Evolutionary conservation across 306 rosid species (phyloP), one percentile per base, ranked within the genome.

Genomic region (Benincasa hispida): DNA sequence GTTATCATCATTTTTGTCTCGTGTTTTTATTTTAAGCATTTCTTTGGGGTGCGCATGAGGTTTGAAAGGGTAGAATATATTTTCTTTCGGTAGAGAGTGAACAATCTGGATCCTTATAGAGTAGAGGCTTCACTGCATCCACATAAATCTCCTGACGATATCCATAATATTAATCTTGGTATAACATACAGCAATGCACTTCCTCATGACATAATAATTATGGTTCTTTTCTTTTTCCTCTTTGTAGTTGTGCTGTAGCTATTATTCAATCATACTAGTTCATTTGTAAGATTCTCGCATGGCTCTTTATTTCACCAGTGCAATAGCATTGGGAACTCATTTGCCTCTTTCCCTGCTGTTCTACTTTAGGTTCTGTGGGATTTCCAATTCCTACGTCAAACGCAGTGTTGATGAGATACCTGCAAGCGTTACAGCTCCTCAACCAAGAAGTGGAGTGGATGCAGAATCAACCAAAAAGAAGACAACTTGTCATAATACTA

Each of bases 341-440:
- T 47, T 70, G 47, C 27, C 78, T 82, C 70, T 55, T 72, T 77
- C 51, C 39, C 84, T 35, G 41, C 13, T 28, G 60, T 84, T 66
- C 63, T 84, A 53, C 35, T 75, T 76, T 86, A 95, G 99, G 86
- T 95, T 95, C 83, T 87, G 96, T 85, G 91, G 87, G 72, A 87
- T 95, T 77, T 80, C 87, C 77, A 95, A 87, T 83, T 78, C 96
- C 81, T 88, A 81, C 75, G 94, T 95, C 39, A 79, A 11, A 77
- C 87, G 96, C 78, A 85, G 77, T 39, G 81, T 82, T 75, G 96
- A 89, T 24, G 85, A 85, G 73, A 1, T 79, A 21, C 58, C 86
- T n/a, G 75, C 59, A n/a, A 82, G 60, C 78, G 56, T 76, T 82
- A 82, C 84, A 58, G 75, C 84, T 75, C 79, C 82, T 61, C 87